phyloP scores from a whole-genome alignment of 306 rosid genomes.

The Crotalaria pallida region DNA sequence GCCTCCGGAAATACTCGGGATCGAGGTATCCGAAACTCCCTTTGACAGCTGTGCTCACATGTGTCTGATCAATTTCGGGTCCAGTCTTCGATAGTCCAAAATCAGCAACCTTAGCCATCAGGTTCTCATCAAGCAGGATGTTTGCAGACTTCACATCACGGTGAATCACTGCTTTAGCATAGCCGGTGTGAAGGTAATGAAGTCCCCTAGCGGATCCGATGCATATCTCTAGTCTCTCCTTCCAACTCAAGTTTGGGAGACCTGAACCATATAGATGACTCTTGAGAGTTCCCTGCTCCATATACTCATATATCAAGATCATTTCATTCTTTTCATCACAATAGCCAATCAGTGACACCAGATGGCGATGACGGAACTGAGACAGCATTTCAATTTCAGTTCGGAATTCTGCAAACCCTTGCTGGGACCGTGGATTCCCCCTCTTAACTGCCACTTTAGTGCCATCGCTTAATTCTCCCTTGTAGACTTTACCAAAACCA shows the following conservation, averaged over 20 bases:
- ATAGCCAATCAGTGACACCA: slow-evolving; percentile 82
- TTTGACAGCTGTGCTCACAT: slow-evolving; percentile 83
- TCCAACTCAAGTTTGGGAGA: slow-evolving; percentile 73
- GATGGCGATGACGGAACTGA: slow-evolving; percentile 91
- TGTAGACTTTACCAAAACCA: slow-evolving; percentile 84
- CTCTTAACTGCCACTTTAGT: slow-evolving; percentile 89
- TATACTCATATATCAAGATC: slow-evolving; percentile 84
- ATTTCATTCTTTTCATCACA: slow-evolving; percentile 88
- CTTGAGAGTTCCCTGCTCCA: slow-evolving; percentile 90
- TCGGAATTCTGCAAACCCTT: slow-evolving; percentile 76
- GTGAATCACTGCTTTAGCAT: slow-evolving; percentile 85
- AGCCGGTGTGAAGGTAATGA: slow-evolving; percentile 90
- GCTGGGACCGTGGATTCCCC: slow-evolving; percentile 79
- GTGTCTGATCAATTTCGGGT: slow-evolving; percentile 82
- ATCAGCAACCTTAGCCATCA: slow-evolving; percentile 94
- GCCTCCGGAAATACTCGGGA: slow-evolving; percentile 87
- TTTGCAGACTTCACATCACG: slow-evolving; percentile 92
- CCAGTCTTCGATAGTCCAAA: slow-evolving; percentile 82
- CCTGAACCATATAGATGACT: slow-evolving; percentile 77
- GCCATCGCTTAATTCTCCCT: slow-evolving; percentile 66
- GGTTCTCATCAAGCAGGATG: slow-evolving; percentile 80
- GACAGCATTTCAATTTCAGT: slow-evolving; percentile 89
- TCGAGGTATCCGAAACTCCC: slow-evolving; percentile 90
- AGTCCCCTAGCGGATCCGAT: slow-evolving; percentile 94
- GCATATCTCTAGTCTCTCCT: slow-evolving; percentile 79